These are phyloP conservation scores for Gyromitra esculenta DNA, from an alignment of 2,329 filamentous ascomycete genomes.

Conservation along the genomic window DNA sequence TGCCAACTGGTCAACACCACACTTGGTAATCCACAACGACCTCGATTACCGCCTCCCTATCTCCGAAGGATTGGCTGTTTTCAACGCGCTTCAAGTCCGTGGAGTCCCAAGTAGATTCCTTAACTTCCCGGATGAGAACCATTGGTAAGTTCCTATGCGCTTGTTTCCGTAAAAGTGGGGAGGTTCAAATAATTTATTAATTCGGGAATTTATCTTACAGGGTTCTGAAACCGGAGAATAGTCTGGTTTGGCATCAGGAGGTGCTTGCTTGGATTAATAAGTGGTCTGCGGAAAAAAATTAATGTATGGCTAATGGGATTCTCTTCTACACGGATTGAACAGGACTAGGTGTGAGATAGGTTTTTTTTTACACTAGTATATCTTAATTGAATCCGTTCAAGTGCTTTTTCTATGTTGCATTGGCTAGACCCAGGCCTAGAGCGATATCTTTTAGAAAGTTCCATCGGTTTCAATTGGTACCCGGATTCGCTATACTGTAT, in stretches of 20 bases:
- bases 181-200: background rate
- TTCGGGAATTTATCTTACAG: background rate
- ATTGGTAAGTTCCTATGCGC: slow-evolving; percentile 66
- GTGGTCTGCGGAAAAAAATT: slow-evolving; percentile 36
- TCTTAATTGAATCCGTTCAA: no score
- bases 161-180: background rate
- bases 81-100: slow-evolving; percentile 82
- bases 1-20: slow-evolving; percentile 69
- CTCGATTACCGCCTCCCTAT: slow-evolving; percentile 91
- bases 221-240: slow-evolving; percentile 90
- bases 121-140: slow-evolving; percentile 81
- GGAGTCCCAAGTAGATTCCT: slow-evolving; percentile 80
- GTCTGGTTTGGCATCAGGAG: slow-evolving; percentile 85
- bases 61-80: slow-evolving; percentile 82
- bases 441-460: no score
- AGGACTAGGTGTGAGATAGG: no score
- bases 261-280: slow-evolving; percentile 64
- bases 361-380: no score
- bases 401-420: no score
- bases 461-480: no score
- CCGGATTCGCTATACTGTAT: no score
- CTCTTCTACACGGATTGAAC: background rate
- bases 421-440: no score
- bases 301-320: background rate
- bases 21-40: slow-evolving; percentile 86